Base-by-base conservation (phyloP, 352 stramenopile genomes). In the Phytophthora meadii region DNA sequence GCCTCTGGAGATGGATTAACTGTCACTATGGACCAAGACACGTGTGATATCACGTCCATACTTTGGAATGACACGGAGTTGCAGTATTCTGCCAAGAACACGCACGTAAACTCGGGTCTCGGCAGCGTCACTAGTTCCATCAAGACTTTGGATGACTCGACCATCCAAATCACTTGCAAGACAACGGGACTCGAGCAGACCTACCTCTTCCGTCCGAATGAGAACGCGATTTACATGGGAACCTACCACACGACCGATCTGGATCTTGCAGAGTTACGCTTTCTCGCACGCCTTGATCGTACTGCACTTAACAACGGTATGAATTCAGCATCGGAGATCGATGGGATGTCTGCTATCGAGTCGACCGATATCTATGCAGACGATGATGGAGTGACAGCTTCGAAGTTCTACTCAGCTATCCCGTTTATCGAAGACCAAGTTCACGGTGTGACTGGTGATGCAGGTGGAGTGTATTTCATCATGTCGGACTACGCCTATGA, bases 211-310 rank as follows among this genome's bases (percentile, higher is more conserved):
- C 68, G 77, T 14, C 66, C 72, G 1, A 70, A 77, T 15, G 77
- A 85, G 49, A 85, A 81, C 34, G 66, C 54, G 30, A 70, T 85
- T 40, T 85, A 85, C 68, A 82, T 85, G 74, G 74, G 71, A 28
- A 85, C 77, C 11, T 81, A 85, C 77, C 76, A 82, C 56, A 69
- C 62, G 28, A 53, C 39, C 3, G 68, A 74, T 24, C 42, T 74
- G 12, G 52, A 64, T 14, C 63, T 85, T 0, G 56, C 68, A 0
- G 77, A 85, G 42, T 52, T 85, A 14, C 77, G 77, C 34, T 85
- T 85, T 57, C 60, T 85, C 9, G 74, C 71, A 9, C 77, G 77
- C 22, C 42, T 85, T 4, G 67, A 73, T 22, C 52, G 51, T 9
- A 52, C 36, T 5, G 74, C 70, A 12, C 50, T 82, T 5, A 47